phyloP scores from a whole-genome alignment of 1,139 yeast genomes.

The Casaregolazyma lundiana region DNA sequence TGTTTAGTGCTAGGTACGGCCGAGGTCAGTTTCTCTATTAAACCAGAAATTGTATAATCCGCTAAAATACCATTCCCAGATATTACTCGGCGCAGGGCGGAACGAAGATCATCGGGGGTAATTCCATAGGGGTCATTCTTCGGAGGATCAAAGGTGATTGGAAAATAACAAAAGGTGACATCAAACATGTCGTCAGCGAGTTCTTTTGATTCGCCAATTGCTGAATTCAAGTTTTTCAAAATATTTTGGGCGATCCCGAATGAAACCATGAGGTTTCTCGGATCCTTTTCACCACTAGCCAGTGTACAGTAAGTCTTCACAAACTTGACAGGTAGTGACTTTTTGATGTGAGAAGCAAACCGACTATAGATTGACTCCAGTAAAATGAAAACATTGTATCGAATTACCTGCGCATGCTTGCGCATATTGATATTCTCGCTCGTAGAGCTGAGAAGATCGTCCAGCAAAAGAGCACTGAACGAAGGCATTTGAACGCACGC shows the following conservation, averaged over 20 bases:
- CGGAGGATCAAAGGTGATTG: conserved; percentile 93
- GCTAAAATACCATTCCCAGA: conserved; percentile 64
- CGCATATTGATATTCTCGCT: conserved; percentile 52
- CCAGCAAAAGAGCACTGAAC: conserved; percentile 22
- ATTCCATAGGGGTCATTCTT: conserved; percentile 85
- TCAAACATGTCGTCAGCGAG: conserved; percentile 69
- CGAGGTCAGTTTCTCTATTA: conserved; percentile 80
- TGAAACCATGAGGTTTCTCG: conserved; percentile 71
- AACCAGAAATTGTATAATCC: conserved; percentile 66
- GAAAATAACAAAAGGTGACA: conserved; percentile 89
- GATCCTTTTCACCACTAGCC: conserved; percentile 91
- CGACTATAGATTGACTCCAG: conserved; percentile 37
- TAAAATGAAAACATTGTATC: conserved; percentile 57
- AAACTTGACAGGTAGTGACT: conserved; percentile 35
- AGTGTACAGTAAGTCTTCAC: conserved; percentile 58
- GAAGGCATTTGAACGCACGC: conserved; percentile 44
- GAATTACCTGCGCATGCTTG: conserved; percentile 57
- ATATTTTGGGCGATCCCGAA: conserved; percentile 55
- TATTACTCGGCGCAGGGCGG: conserved; percentile 49
- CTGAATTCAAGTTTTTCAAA: conserved; percentile 39
- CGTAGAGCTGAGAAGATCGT: conserved; percentile 41
- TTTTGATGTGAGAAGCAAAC: conserved; percentile 21
- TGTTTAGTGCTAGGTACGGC: conserved; percentile 72
- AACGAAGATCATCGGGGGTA: conserved; percentile 66
- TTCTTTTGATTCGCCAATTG: conserved; percentile 16